phyloP scores from a whole-genome alignment of 169 alveolate species.

The Eimeria maxima region DNA sequence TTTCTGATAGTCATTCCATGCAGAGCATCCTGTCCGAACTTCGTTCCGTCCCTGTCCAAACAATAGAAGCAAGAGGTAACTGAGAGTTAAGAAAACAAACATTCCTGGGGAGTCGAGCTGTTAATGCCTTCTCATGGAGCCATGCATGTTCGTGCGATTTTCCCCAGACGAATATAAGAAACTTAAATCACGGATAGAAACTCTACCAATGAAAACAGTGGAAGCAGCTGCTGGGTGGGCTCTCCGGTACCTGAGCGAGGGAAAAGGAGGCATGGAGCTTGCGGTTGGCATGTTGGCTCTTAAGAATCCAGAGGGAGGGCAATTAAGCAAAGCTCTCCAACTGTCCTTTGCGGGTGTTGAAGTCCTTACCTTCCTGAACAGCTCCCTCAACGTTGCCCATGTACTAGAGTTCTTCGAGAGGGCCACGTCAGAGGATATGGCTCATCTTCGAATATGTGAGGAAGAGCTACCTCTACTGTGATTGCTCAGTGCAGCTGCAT shows the following conservation, averaged over 20 bases:
- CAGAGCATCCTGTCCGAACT: conserved; percentile 44
- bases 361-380: conserved; percentile 49
- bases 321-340: conserved; percentile 57
- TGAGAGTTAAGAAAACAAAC: background rate
- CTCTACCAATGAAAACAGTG: conserved; percentile 35
- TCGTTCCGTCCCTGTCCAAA: conserved; percentile 55
- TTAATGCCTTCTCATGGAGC: background rate
- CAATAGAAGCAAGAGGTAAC: conserved; percentile 59
- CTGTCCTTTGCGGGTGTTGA: conserved; percentile 46
- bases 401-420: conserved; percentile 10
- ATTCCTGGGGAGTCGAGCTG: background rate
- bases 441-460: conserved; percentile 55
- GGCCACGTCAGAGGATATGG: conserved; percentile 58
- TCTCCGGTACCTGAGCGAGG: conserved; percentile 63
- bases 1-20: conserved; percentile 52
- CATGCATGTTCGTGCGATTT: background rate
- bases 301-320: conserved; percentile 33
- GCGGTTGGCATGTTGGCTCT: conserved; percentile 57
- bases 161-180: conserved; percentile 27
- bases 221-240: conserved; percentile 68
- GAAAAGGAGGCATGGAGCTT: conserved; percentile 67
- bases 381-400: conserved; percentile 54
- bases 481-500: background rate
- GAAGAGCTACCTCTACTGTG: background rate
- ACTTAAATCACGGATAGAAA: conserved; percentile 34